Conservation (phyloP, 192 early-diverging fungal species). For the Entophlyctis helioformis region DNA sequence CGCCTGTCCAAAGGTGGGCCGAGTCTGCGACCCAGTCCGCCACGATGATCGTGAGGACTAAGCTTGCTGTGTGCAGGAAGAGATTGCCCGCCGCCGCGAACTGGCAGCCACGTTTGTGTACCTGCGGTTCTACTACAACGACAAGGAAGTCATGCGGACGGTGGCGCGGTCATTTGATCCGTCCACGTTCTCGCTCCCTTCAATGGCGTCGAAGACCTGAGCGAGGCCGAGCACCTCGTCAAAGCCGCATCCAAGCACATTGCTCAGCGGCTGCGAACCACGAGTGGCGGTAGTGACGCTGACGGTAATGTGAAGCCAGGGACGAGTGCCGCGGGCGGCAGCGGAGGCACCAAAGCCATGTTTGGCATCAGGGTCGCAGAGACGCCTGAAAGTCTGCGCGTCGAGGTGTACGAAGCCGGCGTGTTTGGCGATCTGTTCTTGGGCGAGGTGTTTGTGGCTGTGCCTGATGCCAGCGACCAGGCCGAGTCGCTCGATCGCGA, state of each 20-base stretch:
- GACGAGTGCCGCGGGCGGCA: too few species aligned
- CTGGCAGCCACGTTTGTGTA: conserved; percentile 15
- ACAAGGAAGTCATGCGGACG: conserved; percentile 31
- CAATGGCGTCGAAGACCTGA: conserved; percentile 16
- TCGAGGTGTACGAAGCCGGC: too few species aligned
- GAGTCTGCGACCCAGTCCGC: too few species aligned
- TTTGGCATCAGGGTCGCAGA: too few species aligned
- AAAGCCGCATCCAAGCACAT: neutral
- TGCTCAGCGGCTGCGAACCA: conserved; percentile 1
- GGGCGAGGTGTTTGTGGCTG: conserved; percentile 22
- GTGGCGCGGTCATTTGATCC: conserved; percentile 16
- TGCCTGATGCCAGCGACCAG: conserved; percentile 20
- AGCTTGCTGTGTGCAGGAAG: too few species aligned
- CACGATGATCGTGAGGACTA: too few species aligned
- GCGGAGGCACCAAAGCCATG: too few species aligned
- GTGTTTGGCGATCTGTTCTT: conserved; percentile 11
- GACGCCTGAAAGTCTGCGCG: too few species aligned
- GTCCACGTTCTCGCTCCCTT: conserved; percentile 19
- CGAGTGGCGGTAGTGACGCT: too few species aligned
- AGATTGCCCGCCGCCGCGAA: conserved; percentile 23
- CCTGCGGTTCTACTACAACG: conserved; percentile 25
- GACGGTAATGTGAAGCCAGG: too few species aligned
- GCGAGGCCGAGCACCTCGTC: neutral
- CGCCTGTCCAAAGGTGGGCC: too few species aligned
- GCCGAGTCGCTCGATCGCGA: conserved; percentile 8